These are phyloP conservation scores for Umbelopsis ramanniana DNA, from an alignment of 192 early-diverging fungal genomes.

Conservation along the genomic window DNA sequence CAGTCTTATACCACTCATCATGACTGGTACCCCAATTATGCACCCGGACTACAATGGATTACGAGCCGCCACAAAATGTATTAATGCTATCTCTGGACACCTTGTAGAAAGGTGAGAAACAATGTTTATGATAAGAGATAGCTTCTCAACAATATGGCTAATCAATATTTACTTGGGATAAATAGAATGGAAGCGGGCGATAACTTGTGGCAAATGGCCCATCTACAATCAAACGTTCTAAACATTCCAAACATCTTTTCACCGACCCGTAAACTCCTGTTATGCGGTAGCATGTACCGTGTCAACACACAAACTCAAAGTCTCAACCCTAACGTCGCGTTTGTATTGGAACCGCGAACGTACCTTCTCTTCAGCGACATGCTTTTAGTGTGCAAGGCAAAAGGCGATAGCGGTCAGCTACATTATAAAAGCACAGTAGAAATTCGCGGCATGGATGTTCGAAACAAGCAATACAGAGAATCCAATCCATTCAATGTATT, in stretches of 20 bases:
- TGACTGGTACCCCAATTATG: constrained; percentile 30
- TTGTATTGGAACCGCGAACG: constrained; percentile 19
- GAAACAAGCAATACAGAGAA: constrained; percentile 19
- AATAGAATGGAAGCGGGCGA: constrained; percentile 25
- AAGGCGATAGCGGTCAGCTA: constrained; percentile 25
- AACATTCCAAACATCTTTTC: constrained; percentile 30
- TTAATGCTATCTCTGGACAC: constrained; percentile 17
- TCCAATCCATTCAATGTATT: constrained; percentile 24
- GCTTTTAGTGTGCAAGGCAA: constrained; percentile 24
- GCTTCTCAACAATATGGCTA: not conserved
- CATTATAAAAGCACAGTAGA: constrained; percentile 35
- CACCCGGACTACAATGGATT: constrained; percentile 43
- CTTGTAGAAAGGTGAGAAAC: constrained; percentile 24
- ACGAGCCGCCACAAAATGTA: constrained; percentile 16
- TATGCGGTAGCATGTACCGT: constrained; percentile 31
- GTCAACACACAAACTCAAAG: constrained; percentile 21
- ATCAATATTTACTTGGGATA: not conserved
- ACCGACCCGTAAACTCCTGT: constrained; percentile 29
- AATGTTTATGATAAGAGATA: not conserved
- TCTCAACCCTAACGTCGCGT: constrained; percentile 6
- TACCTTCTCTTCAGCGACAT: constrained; percentile 37
- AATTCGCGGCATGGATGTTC: constrained; percentile 24
- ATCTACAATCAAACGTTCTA: constrained; percentile 32
- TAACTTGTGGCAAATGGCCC: constrained; percentile 33
- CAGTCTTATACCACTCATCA: constrained; percentile 24